Conservation (phyloP, 140 eudicot genomes). For the Bidens hawaiensis region DNA sequence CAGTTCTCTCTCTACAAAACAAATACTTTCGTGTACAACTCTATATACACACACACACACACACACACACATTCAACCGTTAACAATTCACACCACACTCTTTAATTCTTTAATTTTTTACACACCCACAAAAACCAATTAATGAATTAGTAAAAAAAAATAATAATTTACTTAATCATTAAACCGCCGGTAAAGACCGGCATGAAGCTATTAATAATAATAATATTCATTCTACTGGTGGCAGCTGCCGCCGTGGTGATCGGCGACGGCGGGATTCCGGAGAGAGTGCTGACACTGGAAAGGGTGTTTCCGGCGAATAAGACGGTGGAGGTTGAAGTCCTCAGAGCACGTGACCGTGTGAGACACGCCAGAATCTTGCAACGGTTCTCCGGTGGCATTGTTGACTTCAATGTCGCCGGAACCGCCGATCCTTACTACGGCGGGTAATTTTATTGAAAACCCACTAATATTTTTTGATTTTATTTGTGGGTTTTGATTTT, state of each 20-base stretch:
- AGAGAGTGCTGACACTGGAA: conserved; percentile 46
- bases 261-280: conserved; percentile 31
- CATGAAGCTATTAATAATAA: conserved; percentile 24
- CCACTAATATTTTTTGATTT: not conserved
- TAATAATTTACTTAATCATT: not conserved
- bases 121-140: conserved; percentile 1
- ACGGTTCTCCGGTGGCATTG: conserved; percentile 61
- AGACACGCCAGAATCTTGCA: conserved; percentile 72
- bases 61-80: conserved; percentile 18
- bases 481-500: not conserved
- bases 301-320: conserved; percentile 59
- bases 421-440: conserved; percentile 63
- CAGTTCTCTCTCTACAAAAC: conserved; percentile 16
- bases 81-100: conserved; percentile 8
- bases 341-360: conserved; percentile 53
- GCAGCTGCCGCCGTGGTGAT: conserved; percentile 23
- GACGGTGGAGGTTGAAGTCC: conserved; percentile 40
- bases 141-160: not conserved
- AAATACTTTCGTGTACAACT: conserved; percentile 18
- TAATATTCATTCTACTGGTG: conserved; percentile 20
- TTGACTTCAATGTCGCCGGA: conserved; percentile 61
- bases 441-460: conserved; percentile 45
- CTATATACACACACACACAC: not conserved
- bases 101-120: not conserved
- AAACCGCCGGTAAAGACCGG: conserved; percentile 21